Base-by-base conservation (phyloP, 345 rosid species). In the Arabis hirsuta region DNA sequence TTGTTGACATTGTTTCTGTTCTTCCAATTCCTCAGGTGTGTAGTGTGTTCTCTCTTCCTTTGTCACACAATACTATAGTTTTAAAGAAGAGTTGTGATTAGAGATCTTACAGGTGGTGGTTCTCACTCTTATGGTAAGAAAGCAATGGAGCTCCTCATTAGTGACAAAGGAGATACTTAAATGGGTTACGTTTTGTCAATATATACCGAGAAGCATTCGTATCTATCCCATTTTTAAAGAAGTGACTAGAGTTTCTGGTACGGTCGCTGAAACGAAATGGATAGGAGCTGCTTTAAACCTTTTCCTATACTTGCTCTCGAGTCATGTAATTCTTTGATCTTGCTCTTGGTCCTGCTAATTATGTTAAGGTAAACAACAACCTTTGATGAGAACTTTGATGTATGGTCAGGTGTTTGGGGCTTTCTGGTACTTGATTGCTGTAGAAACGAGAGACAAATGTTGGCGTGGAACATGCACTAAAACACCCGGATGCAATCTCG, bases 11-110 rank as follows among this genome's bases (percentile, higher is more conserved):
- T 29, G 3, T 65, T 7, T 34, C 67, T 20, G 8, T 77, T 71
- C 72, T 77, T 11, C 80, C 80, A 2, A 29, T 77, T 41, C 80
- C 76, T 24, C 76, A 77, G 76, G 76, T 72, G 8, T 27, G 8
- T 26, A 73, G 76, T 72, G 8, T 32, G 6, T 1, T 32, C 36
- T 32, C 7, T 32, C 36, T 32, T 32, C 2, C 36, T 32, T 32
- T 32, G 7, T 32, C 36, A 5, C 36, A 5, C 39, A 36, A 7
- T 8, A 7, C 39, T 36, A 7, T 7, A 7, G 9, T 36, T 36
- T 36, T 36, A 10, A 36, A 36, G 9, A 7, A 4, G 36, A 32
- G 6, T 8, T 2, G 11, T 36, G 10, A 22, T 51, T 19, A 13
- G 12, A 70, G 80, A 41, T 84, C 87, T 67, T 26, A 41, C 12